Conservation (phyloP, 2,329 filamentous ascomycete genomes). For the Aspergillus pseudoterreus region DNA sequence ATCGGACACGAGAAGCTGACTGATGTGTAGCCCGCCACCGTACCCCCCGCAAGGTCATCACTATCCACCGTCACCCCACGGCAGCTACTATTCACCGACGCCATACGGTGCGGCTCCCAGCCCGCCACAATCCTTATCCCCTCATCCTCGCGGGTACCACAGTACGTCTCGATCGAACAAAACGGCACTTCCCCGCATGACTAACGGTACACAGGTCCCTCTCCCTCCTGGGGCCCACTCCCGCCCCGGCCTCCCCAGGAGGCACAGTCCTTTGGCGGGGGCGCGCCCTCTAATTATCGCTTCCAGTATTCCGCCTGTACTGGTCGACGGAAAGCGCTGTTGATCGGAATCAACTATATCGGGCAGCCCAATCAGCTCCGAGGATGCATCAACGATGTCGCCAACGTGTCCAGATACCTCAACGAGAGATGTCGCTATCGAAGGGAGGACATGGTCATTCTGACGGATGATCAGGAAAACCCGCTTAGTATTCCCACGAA, state of each 20-base stretch:
- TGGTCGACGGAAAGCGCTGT: slow-evolving; percentile 77
- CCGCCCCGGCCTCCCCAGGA: slow-evolving; percentile 65
- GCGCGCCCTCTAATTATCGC: slow-evolving; percentile 75
- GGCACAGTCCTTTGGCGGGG: slow-evolving; percentile 71
- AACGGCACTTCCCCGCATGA: no score
- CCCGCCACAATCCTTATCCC: slow-evolving; percentile 14
- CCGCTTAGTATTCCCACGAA: slow-evolving; percentile 97
- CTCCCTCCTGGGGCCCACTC: slow-evolving; percentile 52
- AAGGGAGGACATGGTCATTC: slow-evolving; percentile 92
- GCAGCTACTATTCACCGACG: slow-evolving; percentile 1
- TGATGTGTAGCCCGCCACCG: neutral
- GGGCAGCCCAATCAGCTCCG: slow-evolving; percentile 81
- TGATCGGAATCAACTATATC: slow-evolving; percentile 97
- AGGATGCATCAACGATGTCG: slow-evolving; percentile 95
- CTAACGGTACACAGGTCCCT: slow-evolving; percentile 34
- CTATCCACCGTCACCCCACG: slow-evolving; percentile 1
- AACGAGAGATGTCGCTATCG: slow-evolving; percentile 84
- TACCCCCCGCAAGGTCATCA: slow-evolving; percentile 3
- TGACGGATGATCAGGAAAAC: slow-evolving; percentile 94
- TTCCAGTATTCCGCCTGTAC: slow-evolving; percentile 93
- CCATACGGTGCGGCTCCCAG: slow-evolving; percentile 9
- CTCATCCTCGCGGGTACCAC: slow-evolving; percentile 12
- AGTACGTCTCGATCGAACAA: slow-evolving; percentile 6
- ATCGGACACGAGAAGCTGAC: neutral
- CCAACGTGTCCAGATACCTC: slow-evolving; percentile 90